Percentiles rank a stretch among this genome's conserved stretches.
Evolutionary conservation across 2,329 filamentous ascomycete species (phyloP).

Genomic region (Tolypocladium guangdongense): DNA sequence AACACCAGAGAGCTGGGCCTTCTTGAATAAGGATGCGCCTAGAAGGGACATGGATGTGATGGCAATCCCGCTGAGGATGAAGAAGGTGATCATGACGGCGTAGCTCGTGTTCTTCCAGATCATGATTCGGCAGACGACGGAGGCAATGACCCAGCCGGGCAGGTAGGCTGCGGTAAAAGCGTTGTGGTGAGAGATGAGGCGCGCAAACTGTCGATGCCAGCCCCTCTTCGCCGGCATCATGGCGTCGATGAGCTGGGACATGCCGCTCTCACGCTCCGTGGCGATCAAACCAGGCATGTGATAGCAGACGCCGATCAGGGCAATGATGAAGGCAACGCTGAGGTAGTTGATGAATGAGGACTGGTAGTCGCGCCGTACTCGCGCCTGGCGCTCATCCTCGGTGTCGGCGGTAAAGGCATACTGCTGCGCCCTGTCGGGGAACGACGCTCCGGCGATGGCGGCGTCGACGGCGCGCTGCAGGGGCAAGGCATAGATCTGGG

Average conservation of each 20-base stretch:
- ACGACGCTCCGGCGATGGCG: conserved; percentile 49
- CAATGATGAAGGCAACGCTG: conserved; percentile 68
- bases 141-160: conserved; percentile 73
- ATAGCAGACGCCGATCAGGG: conserved; percentile 72
- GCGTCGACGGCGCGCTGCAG: conserved; percentile 69
- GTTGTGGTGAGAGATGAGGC: conserved; percentile 69
- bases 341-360: conserved; percentile 69
- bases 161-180: conserved; percentile 72
- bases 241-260: conserved; percentile 79
- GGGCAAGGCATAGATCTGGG: conserved; percentile 67
- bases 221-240: conserved; percentile 71
- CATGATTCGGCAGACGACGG: conserved; percentile 48
- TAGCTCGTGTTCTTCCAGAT: conserved; percentile 54
- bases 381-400: conserved; percentile 36
- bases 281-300: conserved; percentile 81
- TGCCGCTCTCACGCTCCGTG: conserved; percentile 73
- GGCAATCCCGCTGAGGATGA: conserved; percentile 65
- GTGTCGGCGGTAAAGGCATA: conserved; percentile 48
- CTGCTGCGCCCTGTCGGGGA: conserved; percentile 45
- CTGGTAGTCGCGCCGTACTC: conserved; percentile 51
- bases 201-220: conserved; percentile 68
- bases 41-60: conserved; percentile 73
- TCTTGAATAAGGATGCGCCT: conserved; percentile 74
- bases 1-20: conserved; percentile 79
- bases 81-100: conserved; percentile 60